phyloP scores from a whole-genome alignment of 106 monocot genomes.

The Narthecium ossifragum region DNA sequence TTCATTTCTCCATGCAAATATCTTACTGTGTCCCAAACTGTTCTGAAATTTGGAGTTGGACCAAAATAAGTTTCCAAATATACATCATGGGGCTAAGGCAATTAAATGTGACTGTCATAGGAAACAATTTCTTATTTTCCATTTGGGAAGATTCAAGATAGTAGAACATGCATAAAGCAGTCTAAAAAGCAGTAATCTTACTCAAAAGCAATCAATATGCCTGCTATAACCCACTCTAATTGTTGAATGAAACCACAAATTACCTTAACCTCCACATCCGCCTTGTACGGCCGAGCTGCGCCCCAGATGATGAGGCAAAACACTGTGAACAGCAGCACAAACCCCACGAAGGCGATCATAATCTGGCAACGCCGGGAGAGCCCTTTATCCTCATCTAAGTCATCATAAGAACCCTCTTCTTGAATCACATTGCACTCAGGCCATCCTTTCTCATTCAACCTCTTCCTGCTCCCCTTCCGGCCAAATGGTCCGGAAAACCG shows the following conservation, averaged over 20 bases:
- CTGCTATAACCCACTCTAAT: too few species aligned
- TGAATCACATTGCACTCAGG: constrained; percentile 77
- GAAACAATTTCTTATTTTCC: background rate
- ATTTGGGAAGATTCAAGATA: too few species aligned
- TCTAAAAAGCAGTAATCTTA: too few species aligned
- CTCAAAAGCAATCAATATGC: too few species aligned
- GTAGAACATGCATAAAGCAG: too few species aligned
- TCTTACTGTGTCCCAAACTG: too few species aligned
- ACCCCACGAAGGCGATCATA: constrained; percentile 31
- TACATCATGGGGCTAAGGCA: too few species aligned
- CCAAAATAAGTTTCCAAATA: too few species aligned
- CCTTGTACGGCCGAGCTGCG: constrained; percentile 48
- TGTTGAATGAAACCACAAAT: background rate
- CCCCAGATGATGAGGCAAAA: constrained; percentile 70
- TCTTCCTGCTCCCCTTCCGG: constrained; percentile 44
- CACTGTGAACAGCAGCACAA: constrained; percentile 44
- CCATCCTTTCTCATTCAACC: constrained; percentile 68
- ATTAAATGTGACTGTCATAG: background rate
- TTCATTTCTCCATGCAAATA: too few species aligned
- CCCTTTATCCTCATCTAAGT: constrained; percentile 40
- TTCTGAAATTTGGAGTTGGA: too few species aligned
- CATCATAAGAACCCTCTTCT: constrained; percentile 72
- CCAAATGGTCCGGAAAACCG: constrained; percentile 85
- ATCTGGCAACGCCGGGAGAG: constrained; percentile 33
- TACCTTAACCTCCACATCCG: constrained; percentile 47